Evolutionary conservation across 371 early-diverging fungal species (phyloP).

Genomic region (Syncephalastrum monosporum): DNA sequence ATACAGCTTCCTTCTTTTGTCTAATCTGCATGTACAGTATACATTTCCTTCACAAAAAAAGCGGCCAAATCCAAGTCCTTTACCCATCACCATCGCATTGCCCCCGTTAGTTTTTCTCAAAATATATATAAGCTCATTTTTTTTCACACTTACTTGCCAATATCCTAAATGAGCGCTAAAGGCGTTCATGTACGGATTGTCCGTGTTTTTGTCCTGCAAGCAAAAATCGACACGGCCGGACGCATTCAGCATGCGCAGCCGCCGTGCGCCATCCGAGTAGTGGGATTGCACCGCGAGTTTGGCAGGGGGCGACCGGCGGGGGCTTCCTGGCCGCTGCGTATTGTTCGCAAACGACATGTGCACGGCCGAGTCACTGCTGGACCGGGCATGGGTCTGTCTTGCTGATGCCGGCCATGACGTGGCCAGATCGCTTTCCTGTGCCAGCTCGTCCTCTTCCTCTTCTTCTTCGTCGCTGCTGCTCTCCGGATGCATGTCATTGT

Average conservation of each 20-base stretch:
- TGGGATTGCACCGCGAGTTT: conserved; percentile 21
- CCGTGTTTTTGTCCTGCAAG: conserved; percentile 77
- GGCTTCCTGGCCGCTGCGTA: background rate
- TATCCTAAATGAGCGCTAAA: conserved; percentile 78
- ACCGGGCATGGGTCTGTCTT: conserved; percentile 18
- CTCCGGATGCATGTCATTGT: conserved; percentile 31
- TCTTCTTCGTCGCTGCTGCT: conserved; percentile 18
- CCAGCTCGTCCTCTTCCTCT: conserved; percentile 7
- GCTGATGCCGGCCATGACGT: background rate
- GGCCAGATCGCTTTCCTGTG: conserved; percentile 12
- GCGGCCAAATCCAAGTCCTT: conserved; percentile 66
- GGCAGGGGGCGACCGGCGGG: conserved; percentile 23
- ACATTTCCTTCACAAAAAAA: conserved; percentile 57
- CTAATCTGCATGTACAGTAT: conserved; percentile 19
- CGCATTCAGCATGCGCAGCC: conserved; percentile 60
- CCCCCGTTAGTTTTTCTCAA: background rate
- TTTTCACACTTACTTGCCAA: conserved; percentile 52
- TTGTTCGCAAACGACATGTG: background rate
- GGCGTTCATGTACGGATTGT: conserved; percentile 76
- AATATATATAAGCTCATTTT: background rate
- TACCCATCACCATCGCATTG: background rate
- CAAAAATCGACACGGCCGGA: conserved; percentile 77
- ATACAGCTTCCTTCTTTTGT: background rate
- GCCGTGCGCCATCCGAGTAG: conserved; percentile 41
- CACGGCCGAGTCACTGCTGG: conserved; percentile 32